Conservation (phyloP, 2,329 filamentous ascomycete genomes). For the Orbilia quercus region DNA sequence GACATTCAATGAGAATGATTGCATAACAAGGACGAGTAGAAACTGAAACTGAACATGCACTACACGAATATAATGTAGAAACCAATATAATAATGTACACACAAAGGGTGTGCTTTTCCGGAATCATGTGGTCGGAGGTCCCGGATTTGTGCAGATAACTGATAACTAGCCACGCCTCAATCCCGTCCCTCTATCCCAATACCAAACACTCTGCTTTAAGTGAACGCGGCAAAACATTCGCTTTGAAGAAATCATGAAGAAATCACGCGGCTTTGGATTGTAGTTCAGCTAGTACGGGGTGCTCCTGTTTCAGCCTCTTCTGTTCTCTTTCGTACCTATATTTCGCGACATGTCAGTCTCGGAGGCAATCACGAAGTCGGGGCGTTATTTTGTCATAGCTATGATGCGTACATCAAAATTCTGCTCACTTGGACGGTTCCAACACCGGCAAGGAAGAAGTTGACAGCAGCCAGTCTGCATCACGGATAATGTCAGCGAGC, state of each 20-base stretch:
- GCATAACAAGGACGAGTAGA: too few relatives aligned
- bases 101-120: too few relatives aligned
- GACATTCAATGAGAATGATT: too few relatives aligned
- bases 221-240: too few relatives aligned
- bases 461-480: conserved; percentile 84
- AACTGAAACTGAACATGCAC: too few relatives aligned
- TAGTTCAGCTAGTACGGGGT: conserved; percentile 42
- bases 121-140: too few relatives aligned
- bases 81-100: too few relatives aligned
- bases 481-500: conserved; percentile 15
- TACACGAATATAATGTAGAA: too few relatives aligned
- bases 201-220: too few relatives aligned
- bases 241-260: not conserved
- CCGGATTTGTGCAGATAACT: too few relatives aligned
- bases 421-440: conserved; percentile 83
- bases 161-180: too few relatives aligned
- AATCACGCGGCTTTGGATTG: conserved; percentile 29
- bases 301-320: conserved; percentile 45
- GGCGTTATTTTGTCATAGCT: not conserved
- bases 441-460: conserved; percentile 95
- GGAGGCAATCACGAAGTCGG: not conserved
- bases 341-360: not conserved
- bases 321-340: conserved; percentile 46
- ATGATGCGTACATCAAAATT: conserved; percentile 72
- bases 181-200: too few relatives aligned